These are phyloP conservation scores for Platanus orientalis DNA, from an alignment of 164 flowering plant species.

Conservation along the genomic window DNA sequence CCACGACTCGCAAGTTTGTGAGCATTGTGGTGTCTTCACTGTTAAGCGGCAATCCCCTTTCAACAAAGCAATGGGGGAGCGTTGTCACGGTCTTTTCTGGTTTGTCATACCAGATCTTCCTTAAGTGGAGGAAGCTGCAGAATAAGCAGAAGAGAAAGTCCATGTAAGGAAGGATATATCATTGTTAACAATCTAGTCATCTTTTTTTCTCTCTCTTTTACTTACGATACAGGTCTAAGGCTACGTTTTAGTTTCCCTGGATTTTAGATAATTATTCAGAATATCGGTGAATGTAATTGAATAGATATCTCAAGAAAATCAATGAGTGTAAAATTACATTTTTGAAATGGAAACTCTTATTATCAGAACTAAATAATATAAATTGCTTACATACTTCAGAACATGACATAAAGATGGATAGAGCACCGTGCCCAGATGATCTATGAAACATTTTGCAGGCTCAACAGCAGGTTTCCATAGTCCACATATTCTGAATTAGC, in stretches of 20 bases:
- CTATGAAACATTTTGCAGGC: too few relatives aligned
- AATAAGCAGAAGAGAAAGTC: constrained; percentile 54
- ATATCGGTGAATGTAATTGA: constrained; percentile 7
- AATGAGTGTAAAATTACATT: constrained; percentile 6
- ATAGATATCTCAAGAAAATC: constrained; percentile 2
- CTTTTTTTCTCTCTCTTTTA: background rate
- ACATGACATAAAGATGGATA: too few relatives aligned
- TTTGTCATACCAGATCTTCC: constrained; percentile 83
- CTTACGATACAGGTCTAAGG: constrained; percentile 8
- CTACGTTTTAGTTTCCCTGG: constrained; percentile 10
- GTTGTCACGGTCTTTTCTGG: constrained; percentile 93
- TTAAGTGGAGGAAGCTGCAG: constrained; percentile 84
- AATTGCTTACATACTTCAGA: too few relatives aligned
- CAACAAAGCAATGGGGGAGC: constrained; percentile 84
- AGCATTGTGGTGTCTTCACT: constrained; percentile 95
- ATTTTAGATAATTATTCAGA: background rate
- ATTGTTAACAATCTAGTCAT: constrained; percentile 6
- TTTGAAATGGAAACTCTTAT: constrained; percentile 6
- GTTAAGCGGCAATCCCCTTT: constrained; percentile 92
- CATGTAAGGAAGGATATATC: constrained; percentile 23
- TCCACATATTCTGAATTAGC: too few relatives aligned
- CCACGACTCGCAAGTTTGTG: constrained; percentile 97
- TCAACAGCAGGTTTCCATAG: too few relatives aligned
- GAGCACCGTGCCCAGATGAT: too few relatives aligned
- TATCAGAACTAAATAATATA: background rate